Base-by-base conservation (phyloP, 2,329 filamentous ascomycete genomes). In the Penicillium hesseltinei region DNA sequence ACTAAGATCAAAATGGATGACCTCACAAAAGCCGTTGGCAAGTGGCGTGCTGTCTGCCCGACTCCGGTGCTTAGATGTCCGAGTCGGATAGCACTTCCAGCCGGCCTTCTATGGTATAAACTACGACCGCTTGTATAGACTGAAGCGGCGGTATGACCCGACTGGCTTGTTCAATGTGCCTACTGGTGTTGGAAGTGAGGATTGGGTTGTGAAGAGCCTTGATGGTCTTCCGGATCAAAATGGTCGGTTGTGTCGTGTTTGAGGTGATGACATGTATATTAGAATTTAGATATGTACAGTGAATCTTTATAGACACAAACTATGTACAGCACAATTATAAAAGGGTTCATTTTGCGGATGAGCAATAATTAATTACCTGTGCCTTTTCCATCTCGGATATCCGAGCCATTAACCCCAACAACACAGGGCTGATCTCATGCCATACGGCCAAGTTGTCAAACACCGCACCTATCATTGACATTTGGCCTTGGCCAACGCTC, bases 91-190 rank as follows among this genome's bases (percentile, higher is more conserved):
- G 2, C 45, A 68, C 44, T 73, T 70, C 62, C 64, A 73, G 58
- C 57, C 66, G 55, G 59, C 69, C 0, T 73, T 72, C 54, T 73
- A 69, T 23, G 71, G 69, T 7, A 54, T 48, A 0, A 69, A 70
- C 54, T 73, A 73, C 44, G 42, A 42, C 0, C 63, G 64, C 0
- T 51, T 73, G 43, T 66, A 62, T 21, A 40, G 55, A 15, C 73
- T 85, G 31, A 86, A 86, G 76, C 64, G 72, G 35, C 79, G 76
- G 64, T 84, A 79, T 62, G 83, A 86, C 59, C 79, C 79, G 0
- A 65, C 71, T 0, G 63, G 68, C 2, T 56, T 85, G 7, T 81
- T 85, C 54, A 84, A 82, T 57, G 79, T 74, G 1, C 67, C 62
- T 4, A 79, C 75, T n/a, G 78, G 71, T 5, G 82, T 85, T 3